A percentile compares a stretch with the other conserved stretches of the same genome.
Conservation (phyloP, 2,329 filamentous ascomycete species). For the Grosmannia huntii region DNA sequence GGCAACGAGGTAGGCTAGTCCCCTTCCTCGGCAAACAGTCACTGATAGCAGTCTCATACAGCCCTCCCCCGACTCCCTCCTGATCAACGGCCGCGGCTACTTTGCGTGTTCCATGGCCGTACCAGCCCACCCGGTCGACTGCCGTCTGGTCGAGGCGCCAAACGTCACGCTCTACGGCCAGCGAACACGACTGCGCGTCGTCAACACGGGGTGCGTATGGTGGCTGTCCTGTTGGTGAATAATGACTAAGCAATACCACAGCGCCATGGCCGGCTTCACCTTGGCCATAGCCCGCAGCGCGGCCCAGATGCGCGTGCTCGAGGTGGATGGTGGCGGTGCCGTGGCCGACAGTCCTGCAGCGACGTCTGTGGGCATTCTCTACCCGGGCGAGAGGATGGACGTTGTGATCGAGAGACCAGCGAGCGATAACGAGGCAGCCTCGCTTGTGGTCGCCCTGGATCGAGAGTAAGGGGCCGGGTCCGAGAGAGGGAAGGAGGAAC, state of each 20-base stretch:
- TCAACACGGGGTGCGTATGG: constrained; percentile 9
- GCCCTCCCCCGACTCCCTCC: constrained; percentile 33
- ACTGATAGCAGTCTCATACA: neutral
- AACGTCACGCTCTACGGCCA: constrained; percentile 5
- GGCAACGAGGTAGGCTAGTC: neutral
- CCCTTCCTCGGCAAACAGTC: too few species aligned
- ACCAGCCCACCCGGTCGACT: constrained; percentile 29
- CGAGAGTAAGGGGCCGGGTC: constrained; percentile 8
- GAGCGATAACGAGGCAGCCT: neutral
- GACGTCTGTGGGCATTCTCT: constrained; percentile 2
- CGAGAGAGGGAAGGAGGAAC: neutral
- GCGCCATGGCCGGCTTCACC: constrained; percentile 10
- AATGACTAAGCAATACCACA: neutral
- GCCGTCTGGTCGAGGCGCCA: constrained; percentile 16
- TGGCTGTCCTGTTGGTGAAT: neutral
- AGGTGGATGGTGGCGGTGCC: constrained; percentile 11
- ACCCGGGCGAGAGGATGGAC: constrained; percentile 6
- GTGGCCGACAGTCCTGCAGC: neutral
- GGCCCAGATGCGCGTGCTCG: constrained; percentile 8
- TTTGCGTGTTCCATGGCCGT: constrained; percentile 34
- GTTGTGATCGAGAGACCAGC: neutral
- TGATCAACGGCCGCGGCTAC: constrained; percentile 30
- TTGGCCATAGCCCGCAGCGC: constrained; percentile 7
- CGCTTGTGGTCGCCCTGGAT: constrained; percentile 7
- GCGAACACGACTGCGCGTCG: constrained; percentile 10